Conservation (phyloP, 768 basidiomycete genomes). For the Tricholoma sp. region DNA sequence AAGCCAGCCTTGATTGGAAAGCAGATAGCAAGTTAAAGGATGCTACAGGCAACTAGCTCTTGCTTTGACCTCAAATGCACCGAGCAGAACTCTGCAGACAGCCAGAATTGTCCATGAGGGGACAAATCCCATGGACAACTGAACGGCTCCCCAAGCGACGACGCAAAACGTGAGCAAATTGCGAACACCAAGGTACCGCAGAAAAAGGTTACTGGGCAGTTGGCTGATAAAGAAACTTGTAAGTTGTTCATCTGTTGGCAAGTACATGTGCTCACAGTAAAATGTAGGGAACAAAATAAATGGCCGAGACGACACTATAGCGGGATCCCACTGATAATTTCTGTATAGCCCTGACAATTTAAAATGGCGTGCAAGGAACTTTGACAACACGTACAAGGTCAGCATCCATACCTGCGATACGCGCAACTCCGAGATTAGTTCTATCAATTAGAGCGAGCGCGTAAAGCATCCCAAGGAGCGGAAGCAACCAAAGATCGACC, state of each 20-base stretch:
- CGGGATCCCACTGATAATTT: constrained; percentile 31
- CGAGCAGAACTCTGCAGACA: constrained; percentile 35
- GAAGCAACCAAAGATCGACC: constrained; percentile 34
- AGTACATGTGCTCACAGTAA: constrained; percentile 30
- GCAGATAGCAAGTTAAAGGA: background rate
- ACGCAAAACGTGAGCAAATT: constrained; percentile 37
- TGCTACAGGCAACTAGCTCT: background rate
- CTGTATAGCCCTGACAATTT: constrained; percentile 17
- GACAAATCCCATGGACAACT: constrained; percentile 41
- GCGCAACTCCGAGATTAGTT: constrained; percentile 36
- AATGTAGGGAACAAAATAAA: constrained; percentile 46
- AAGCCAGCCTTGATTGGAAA: constrained; percentile 34
- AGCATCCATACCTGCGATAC: constrained; percentile 35
- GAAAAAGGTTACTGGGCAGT: constrained; percentile 37
- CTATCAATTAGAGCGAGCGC: constrained; percentile 37
- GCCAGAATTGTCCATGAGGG: constrained; percentile 32
- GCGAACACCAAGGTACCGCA: constrained; percentile 35
- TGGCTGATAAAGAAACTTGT: constrained; percentile 24
- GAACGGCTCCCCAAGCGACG: constrained; percentile 36
- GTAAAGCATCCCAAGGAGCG: constrained; percentile 33
- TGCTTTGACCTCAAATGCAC: constrained; percentile 36
- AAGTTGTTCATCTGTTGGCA: background rate
- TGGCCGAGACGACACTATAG: constrained; percentile 40
- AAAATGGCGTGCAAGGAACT: background rate
- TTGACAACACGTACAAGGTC: constrained; percentile 21